Conservation (phyloP, 345 rosid genomes). For the Xanthoceras sorbifolium region DNA sequence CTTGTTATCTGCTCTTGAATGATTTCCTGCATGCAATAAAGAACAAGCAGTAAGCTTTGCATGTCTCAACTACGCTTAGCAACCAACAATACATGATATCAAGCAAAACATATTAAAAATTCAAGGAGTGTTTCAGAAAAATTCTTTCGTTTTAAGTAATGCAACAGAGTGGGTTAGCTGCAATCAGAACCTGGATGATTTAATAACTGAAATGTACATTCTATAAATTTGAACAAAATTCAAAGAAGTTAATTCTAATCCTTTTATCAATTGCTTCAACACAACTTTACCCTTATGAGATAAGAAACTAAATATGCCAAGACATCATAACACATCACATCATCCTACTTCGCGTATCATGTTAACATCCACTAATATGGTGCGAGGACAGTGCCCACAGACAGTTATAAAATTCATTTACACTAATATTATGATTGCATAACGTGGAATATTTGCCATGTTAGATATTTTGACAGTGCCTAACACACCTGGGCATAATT, state of each 20-base stretch:
- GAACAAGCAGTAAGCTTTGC: neutral
- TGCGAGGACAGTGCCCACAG: too few species aligned
- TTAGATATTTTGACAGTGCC: neutral
- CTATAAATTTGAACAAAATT: neutral
- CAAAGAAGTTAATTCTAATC: neutral
- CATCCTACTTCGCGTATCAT: neutral
- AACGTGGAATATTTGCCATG: neutral
- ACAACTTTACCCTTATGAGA: neutral
- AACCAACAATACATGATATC: neutral
- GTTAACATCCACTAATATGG: too few species aligned
- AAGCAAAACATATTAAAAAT: neutral
- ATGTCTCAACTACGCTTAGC: neutral
- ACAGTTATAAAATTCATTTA: too few species aligned
- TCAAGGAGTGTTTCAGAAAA: neutral
- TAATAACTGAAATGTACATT: neutral
- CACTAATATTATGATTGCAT: neutral
- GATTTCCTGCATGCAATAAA: conserved; percentile 31
- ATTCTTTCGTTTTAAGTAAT: neutral
- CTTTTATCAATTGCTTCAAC: neutral
- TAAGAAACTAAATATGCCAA: neutral
- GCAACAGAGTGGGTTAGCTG: neutral
- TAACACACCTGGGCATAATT: neutral
- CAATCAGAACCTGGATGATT: neutral
- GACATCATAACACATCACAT: neutral
- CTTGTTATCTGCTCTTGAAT: conserved; percentile 45